These are phyloP conservation scores for Alternaria panax DNA, from an alignment of 2,329 filamentous ascomycete genomes.

Conservation along the genomic window DNA sequence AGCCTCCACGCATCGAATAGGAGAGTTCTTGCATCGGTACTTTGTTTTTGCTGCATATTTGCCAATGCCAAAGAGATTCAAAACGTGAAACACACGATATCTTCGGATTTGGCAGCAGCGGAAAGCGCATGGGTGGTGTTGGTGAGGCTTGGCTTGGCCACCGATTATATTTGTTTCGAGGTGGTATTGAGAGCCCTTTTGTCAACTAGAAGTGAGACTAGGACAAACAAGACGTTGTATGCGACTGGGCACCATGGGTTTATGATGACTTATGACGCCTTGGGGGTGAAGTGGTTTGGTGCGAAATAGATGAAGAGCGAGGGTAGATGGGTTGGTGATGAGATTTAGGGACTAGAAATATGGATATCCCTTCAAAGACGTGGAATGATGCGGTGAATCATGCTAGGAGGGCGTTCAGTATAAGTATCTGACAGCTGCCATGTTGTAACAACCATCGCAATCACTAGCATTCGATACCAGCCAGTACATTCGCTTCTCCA, in stretches of 20 bases:
- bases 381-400: background rate
- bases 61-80: conserved; percentile 7
- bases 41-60: conserved; percentile 1
- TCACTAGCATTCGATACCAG: conserved; percentile 15
- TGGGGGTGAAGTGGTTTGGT: conserved; percentile 1
- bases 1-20: background rate
- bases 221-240: conserved; percentile 4
- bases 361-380: conserved; percentile 4
- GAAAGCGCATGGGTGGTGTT: conserved; percentile 6
- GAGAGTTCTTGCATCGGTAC: background rate
- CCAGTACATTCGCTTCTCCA: conserved; percentile 9
- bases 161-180: conserved; percentile 16
- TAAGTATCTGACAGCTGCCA: conserved; percentile 4
- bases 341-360: conserved; percentile 1
- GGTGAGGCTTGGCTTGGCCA: conserved; percentile 16
- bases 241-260: background rate
- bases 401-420: background rate
- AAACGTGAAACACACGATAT: conserved; percentile 21
- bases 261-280: conserved; percentile 5
- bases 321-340: background rate
- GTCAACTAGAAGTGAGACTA: conserved; percentile 15
- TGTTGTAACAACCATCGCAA: conserved; percentile 8
- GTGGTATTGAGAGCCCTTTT: conserved; percentile 16
- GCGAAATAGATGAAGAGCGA: conserved; percentile 14
- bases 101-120: conserved; percentile 19